A percentile compares a stretch with the other conserved stretches of the same genome.
phyloP scores from a whole-genome alignment of 306 rosid species.

The Vicia faba region DNA sequence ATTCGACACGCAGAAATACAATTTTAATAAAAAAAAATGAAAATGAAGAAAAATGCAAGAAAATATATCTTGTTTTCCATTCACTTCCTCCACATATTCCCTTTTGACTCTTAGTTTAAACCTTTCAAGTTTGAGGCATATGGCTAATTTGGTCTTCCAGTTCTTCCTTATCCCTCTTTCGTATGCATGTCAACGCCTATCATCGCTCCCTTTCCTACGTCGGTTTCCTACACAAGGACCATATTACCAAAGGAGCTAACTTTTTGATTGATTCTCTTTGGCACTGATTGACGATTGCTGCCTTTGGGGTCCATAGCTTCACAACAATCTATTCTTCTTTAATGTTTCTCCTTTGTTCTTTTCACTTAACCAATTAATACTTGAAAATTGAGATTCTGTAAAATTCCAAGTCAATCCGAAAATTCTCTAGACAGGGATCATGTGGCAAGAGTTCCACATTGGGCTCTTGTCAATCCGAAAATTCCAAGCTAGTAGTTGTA shows the following conservation, averaged over 20 bases:
- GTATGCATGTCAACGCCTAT: background rate
- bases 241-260: background rate
- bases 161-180: background rate
- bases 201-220: background rate
- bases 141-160: background rate
- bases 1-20: too few species aligned
- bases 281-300: background rate
- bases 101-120: slow-evolving; percentile 4
- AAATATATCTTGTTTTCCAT: background rate
- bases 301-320: slow-evolving; percentile 6
- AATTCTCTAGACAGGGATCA: too few species aligned
- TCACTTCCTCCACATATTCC: background rate
- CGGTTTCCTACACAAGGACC: background rate
- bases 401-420: too few species aligned
- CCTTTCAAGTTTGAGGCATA: background rate
- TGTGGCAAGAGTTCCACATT: too few species aligned
- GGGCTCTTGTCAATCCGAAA: background rate
- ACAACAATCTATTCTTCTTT: background rate
- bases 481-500: background rate
- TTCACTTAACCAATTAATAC: background rate
- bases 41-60: background rate
- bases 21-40: too few species aligned
- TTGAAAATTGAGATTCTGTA: background rate
- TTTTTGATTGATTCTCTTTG: slow-evolving; percentile 4
- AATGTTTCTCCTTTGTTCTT: too few species aligned